Evolutionary conservation across 495 filamentous ascomycete genomes (phyloP), one percentile per base, ranked within the genome.

Genomic region (Podospora sp.): DNA sequence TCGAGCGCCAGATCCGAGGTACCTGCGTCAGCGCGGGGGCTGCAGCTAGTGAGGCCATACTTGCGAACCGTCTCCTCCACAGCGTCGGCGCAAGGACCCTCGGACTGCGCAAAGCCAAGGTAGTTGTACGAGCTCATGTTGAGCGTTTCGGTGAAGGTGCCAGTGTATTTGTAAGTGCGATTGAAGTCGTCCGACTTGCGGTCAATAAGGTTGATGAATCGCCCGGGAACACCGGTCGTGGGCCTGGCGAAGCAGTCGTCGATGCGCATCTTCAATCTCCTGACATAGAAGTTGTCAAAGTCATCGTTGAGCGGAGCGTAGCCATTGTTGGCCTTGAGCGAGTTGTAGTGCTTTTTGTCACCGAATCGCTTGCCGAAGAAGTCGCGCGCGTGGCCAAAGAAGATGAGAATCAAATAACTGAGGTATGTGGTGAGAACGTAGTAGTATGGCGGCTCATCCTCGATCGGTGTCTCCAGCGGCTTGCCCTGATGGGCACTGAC

Each of bases 41-140:
- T 97, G 68, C 86, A 87, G 63, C 89, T 82, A 72, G 85, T 89
- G 70, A 97, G 87, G 33, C 94, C 93, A 69, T 95, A 93, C 75
- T 90, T 92, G 75, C 88, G 88, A 68, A 96, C 88, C 46, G 84
- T 83, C 25, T 94, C 91, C 80, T 98, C 95, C 6, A 94, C 92
- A 25, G 91, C 88, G 79, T 98, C 96, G 27, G 96, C 96, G 77
- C 96, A 98, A 46, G 94, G 94, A 18, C 95, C 95, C 73, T 97
- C 93, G 0, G 95, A 98, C 78, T 99, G 96, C 65, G 95, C 95
- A 74, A 99, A 99, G 27, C 95, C 95, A 7, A 99, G 91, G 71
- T 99, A 99, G 74, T 99, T 99, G 85, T 99, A 99, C 4, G 95
- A 99, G 81, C 93, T 97, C 88, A 99, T 88, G 77, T 99, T 99